Conservation (phyloP, 78 protist species). For the Planoprotostelium fungivorum region DNA sequence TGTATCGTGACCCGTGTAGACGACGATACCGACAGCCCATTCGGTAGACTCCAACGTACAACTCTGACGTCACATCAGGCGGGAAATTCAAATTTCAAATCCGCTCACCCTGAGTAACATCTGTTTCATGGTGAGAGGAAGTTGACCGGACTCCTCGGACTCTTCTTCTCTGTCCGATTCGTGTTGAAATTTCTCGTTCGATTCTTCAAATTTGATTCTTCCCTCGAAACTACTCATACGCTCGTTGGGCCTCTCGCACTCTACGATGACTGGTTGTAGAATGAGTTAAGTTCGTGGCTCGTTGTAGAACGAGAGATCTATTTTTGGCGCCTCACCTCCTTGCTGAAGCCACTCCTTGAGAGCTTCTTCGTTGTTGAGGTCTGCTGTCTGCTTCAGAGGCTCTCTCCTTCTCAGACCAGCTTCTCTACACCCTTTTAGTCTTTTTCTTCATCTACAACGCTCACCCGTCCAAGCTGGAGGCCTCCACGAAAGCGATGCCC, state of each 20-base stretch:
- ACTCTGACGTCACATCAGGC: background rate
- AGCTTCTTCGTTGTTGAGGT: background rate
- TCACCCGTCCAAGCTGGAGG: background rate
- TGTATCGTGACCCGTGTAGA: constrained; percentile 87
- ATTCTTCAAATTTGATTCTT: background rate
- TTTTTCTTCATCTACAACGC: background rate
- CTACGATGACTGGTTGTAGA: background rate
- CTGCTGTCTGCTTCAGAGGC: background rate
- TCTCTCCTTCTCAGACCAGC: background rate
- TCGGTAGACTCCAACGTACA: constrained; percentile 77
- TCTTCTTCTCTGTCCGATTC: background rate
- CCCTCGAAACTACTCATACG: background rate
- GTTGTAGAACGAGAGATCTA: background rate
- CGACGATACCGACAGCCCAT: constrained; percentile 72
- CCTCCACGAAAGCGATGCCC: background rate
- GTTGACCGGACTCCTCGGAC: background rate
- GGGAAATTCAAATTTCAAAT: background rate
- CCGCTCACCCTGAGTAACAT: background rate
- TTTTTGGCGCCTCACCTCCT: background rate
- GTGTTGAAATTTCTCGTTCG: background rate
- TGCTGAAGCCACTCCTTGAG: background rate
- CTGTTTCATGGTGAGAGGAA: background rate
- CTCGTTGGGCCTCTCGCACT: constrained; percentile 1
- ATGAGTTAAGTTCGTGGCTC: no score
- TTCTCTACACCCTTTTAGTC: background rate